phyloP scores from a whole-genome alignment of 1,284 basidiomycete genomes.

The Leccinum laetum region DNA sequence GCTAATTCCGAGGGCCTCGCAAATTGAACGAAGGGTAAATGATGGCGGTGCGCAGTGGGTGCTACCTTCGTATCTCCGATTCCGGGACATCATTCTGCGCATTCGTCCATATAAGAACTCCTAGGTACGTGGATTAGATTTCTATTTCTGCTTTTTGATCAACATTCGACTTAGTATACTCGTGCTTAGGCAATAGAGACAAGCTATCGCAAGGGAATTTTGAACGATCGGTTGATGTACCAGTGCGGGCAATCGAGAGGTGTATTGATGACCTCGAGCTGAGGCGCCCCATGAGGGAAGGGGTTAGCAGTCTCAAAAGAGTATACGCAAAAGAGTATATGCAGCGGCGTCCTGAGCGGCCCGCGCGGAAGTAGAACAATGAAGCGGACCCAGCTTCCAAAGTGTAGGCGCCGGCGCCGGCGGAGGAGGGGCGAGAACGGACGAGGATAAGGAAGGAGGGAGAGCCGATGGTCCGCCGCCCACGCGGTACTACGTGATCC shows the following conservation, averaged over 20 bases:
- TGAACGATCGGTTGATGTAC: neutral
- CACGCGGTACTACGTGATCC: neutral
- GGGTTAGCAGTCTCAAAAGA: neutral
- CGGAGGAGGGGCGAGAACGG: neutral
- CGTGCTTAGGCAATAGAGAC: neutral
- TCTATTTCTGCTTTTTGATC: neutral
- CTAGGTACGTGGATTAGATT: neutral
- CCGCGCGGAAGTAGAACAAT: neutral
- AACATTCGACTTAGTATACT: neutral
- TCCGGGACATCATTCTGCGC: neutral
- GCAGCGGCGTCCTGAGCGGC: neutral
- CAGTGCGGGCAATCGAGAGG: neutral
- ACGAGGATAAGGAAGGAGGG: neutral
- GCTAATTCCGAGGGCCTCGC: neutral
- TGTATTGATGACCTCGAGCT: neutral
- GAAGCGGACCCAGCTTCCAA: neutral
- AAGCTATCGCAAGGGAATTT: neutral
- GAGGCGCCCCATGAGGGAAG: neutral
- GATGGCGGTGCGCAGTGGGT: neutral
- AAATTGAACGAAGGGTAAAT: neutral
- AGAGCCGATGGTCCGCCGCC: neutral
- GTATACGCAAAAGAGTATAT: neutral
- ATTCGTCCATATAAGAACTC: neutral
- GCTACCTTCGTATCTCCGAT: neutral
- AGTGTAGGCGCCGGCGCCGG: neutral